Percentiles rank a stretch among this genome's conserved stretches.
Evolutionary conservation across 345 rosid genomes (phyloP).

Genomic region (Euphorbia lathyris): DNA sequence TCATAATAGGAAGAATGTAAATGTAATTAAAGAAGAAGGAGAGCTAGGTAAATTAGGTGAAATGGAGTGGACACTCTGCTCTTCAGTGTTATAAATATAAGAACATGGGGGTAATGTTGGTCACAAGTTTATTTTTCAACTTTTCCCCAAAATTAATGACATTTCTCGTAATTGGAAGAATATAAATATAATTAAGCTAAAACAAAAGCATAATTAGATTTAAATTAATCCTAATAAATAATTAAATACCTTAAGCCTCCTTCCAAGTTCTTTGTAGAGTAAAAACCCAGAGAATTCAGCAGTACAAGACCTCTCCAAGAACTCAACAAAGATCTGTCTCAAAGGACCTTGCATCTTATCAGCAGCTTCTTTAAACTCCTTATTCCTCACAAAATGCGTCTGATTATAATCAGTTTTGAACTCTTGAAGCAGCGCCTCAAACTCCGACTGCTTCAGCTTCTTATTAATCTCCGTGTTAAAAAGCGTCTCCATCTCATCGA

Average conservation of each 20-base stretch:
- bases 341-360: conserved; percentile 86
- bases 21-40: no score
- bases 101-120: no score
- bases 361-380: conserved; percentile 98
- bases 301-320: conserved; percentile 95
- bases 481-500: conserved; percentile 96
- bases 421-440: conserved; percentile 86
- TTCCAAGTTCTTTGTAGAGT: conserved; percentile 97
- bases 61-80: no score
- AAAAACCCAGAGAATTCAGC: conserved; percentile 99
- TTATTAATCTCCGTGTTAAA: conserved; percentile 93
- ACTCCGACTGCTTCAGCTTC: conserved; percentile 78
- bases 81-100: no score
- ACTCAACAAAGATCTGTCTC: conserved; percentile 91
- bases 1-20: no score
- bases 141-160: no score
- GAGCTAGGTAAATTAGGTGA: no score
- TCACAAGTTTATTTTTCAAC: no score
- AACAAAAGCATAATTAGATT: no score
- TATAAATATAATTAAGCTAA: no score
- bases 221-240: no score
- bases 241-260: conserved; percentile 83
- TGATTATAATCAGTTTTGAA: conserved; percentile 97
- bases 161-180: no score
- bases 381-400: conserved; percentile 94